phyloP scores from a whole-genome alignment of 108 stramenopile genomes.

The Cafeteria roenbergensis region DNA sequence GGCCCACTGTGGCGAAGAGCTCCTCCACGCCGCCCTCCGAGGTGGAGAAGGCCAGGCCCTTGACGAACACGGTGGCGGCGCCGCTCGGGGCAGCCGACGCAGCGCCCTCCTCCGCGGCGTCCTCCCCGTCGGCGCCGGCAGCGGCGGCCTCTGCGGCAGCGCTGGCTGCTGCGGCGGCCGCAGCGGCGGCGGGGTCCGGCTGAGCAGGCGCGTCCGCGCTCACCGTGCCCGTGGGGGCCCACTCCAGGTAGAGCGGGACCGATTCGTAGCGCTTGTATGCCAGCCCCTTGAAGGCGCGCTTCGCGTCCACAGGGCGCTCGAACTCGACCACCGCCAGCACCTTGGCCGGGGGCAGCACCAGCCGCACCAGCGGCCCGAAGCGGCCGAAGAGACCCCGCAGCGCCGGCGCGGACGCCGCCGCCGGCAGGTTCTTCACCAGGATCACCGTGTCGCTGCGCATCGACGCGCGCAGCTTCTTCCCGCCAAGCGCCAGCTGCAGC shows the following conservation, averaged over 20 bases:
- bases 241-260: conserved; percentile 90
- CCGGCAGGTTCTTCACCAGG: conserved; percentile 89
- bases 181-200: too few species aligned
- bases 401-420: conserved; percentile 63
- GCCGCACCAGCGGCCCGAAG: conserved; percentile 43
- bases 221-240: conserved; percentile 62
- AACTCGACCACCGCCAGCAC: conserved; percentile 81
- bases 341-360: conserved; percentile 68
- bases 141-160: conserved; percentile 16
- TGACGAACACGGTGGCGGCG: conserved; percentile 66
- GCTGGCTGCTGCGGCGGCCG: conserved; percentile 8
- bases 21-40: conserved; percentile 53
- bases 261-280: conserved; percentile 83
- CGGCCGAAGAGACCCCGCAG: conserved; percentile 66
- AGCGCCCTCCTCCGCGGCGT: neutral
- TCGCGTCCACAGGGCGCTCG: conserved; percentile 65
- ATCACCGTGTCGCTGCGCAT: conserved; percentile 66
- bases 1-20: conserved; percentile 43
- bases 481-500: conserved; percentile 37
- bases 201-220: too few species aligned
- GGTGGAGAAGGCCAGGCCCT: conserved; percentile 84
- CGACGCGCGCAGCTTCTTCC: conserved; percentile 5
- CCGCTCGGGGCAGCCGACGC: conserved; percentile 23
- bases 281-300: conserved; percentile 67
- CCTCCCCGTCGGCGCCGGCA: neutral